Percentiles rank a stretch among this genome's conserved stretches.
These are phyloP conservation scores for Blastobotrys peoriensis DNA, from an alignment of 805 yeast genomes.

Conservation along the genomic window DNA sequence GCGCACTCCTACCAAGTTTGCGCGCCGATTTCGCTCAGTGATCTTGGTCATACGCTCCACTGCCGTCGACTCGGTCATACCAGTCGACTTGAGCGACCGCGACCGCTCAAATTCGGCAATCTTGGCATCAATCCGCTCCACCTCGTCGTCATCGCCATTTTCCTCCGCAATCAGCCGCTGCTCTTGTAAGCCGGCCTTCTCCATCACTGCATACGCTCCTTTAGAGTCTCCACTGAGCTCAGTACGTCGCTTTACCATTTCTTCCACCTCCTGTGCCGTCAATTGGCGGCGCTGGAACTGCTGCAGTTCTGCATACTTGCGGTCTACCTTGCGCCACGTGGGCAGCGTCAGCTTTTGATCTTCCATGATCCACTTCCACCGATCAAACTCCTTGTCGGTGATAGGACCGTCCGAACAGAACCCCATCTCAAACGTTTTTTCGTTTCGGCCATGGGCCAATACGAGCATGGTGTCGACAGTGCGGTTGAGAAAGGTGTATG, in stretches of 20 bases:
- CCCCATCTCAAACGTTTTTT: slow-evolving; percentile 69
- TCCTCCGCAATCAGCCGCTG: slow-evolving; percentile 69
- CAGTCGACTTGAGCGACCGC: neutral
- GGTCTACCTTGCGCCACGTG: slow-evolving; percentile 54
- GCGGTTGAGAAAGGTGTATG: slow-evolving; percentile 46
- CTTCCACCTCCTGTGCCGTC: slow-evolving; percentile 66
- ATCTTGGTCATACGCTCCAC: slow-evolving; percentile 55
- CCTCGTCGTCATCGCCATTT: slow-evolving; percentile 27
- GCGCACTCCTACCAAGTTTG: slow-evolving; percentile 70
- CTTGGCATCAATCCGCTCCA: slow-evolving; percentile 29
- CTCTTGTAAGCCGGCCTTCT: slow-evolving; percentile 64
- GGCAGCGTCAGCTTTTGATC: slow-evolving; percentile 57
- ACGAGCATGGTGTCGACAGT: slow-evolving; percentile 54
- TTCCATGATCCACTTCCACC: slow-evolving; percentile 56
- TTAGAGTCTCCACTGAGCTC: slow-evolving; percentile 49
- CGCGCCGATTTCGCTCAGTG: slow-evolving; percentile 77
- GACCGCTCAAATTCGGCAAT: slow-evolving; percentile 25
- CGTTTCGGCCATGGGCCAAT: slow-evolving; percentile 76
- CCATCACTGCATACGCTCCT: slow-evolving; percentile 71
- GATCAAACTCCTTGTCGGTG: slow-evolving; percentile 62
- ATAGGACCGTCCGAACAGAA: slow-evolving; percentile 75
- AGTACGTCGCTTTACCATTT: slow-evolving; percentile 69
- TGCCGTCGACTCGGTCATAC: slow-evolving; percentile 1
- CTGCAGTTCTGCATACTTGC: slow-evolving; percentile 57
- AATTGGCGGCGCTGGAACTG: slow-evolving; percentile 60